Percentiles rank a stretch among this genome's conserved stretches.
Conservation (phyloP, 163 green algal species). For the Smithsoniella earleae region DNA sequence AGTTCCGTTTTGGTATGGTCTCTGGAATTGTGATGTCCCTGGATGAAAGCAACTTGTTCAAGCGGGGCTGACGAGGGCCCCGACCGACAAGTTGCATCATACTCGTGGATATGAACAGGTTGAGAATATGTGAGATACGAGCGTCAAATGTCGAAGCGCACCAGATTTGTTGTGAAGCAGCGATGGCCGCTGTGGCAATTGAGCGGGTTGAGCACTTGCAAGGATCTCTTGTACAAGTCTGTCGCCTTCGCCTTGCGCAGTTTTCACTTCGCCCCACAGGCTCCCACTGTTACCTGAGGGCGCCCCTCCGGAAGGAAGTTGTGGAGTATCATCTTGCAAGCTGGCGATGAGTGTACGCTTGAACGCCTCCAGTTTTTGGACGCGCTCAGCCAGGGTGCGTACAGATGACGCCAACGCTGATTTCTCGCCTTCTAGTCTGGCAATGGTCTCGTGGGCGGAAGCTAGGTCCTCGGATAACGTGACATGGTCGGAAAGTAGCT, state of each 20-base stretch:
- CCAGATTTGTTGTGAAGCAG: neutral
- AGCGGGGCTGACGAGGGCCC: too few species aligned
- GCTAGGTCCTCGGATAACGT: constrained; percentile 11
- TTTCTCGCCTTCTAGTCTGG: constrained; percentile 8
- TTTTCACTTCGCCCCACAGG: constrained; percentile 3
- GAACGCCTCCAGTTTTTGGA: constrained; percentile 23
- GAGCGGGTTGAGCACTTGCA: constrained; percentile 4
- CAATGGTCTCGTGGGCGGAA: constrained; percentile 22
- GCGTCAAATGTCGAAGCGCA: too few species aligned
- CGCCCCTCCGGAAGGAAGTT: neutral
- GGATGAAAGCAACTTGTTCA: neutral
- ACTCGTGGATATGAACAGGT: too few species aligned
- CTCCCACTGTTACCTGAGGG: neutral
- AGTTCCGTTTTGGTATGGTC: neutral
- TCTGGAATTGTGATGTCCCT: neutral
- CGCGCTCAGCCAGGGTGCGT: constrained; percentile 14
- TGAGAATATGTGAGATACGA: too few species aligned
- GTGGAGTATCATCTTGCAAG: neutral
- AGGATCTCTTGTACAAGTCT: constrained; percentile 18
- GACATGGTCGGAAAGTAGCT: constrained; percentile 26
- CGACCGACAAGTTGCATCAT: too few species aligned
- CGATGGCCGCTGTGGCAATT: neutral
- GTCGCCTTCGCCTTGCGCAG: neutral
- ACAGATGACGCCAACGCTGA: neutral
- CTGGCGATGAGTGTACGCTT: constrained; percentile 28